Conservation (phyloP, 1,284 basidiomycete species). For the Microbotryum silenes-acaulis region DNA sequence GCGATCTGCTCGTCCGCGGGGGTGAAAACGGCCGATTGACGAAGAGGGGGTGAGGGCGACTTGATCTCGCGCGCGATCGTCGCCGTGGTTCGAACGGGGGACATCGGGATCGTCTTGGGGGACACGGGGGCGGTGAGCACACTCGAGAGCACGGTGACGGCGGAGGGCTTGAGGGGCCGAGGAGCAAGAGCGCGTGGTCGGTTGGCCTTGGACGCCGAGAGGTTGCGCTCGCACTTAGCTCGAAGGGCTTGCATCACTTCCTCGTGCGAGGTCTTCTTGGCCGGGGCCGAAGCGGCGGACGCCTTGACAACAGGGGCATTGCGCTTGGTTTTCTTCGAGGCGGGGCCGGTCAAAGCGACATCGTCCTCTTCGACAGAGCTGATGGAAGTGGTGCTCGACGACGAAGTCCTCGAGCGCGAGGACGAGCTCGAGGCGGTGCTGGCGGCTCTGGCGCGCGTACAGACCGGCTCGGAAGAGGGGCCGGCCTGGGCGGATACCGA, state of each 20-base stretch:
- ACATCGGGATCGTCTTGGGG: too few relatives aligned
- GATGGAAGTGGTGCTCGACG: neutral
- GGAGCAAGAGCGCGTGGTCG: too few relatives aligned
- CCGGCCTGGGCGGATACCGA: too few relatives aligned
- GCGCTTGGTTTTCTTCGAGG: slow-evolving; percentile 11
- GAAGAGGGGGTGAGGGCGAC: too few relatives aligned
- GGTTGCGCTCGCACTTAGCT: slow-evolving; percentile 23
- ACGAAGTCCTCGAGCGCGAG: neutral
- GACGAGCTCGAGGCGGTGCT: slow-evolving; percentile 10
- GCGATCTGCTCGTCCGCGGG: too few relatives aligned
- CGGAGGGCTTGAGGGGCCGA: too few relatives aligned
- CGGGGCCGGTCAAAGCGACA: neutral
- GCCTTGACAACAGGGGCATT: neutral
- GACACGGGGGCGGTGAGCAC: too few relatives aligned
- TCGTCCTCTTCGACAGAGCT: neutral
- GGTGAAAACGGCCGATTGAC: too few relatives aligned
- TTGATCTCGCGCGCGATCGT: too few relatives aligned
- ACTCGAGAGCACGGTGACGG: too few relatives aligned
- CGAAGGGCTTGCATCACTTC: slow-evolving; percentile 27
- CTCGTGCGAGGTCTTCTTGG: slow-evolving; percentile 7
- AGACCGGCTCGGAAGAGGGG: neutral
- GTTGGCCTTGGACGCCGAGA: too few relatives aligned
- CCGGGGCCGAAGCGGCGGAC: neutral
- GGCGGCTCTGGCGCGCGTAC: slow-evolving; percentile 7
- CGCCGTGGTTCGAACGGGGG: too few relatives aligned